Evolutionary conservation across 352 stramenopile genomes (phyloP).

Genomic region (Phytophthora cryptogea): DNA sequence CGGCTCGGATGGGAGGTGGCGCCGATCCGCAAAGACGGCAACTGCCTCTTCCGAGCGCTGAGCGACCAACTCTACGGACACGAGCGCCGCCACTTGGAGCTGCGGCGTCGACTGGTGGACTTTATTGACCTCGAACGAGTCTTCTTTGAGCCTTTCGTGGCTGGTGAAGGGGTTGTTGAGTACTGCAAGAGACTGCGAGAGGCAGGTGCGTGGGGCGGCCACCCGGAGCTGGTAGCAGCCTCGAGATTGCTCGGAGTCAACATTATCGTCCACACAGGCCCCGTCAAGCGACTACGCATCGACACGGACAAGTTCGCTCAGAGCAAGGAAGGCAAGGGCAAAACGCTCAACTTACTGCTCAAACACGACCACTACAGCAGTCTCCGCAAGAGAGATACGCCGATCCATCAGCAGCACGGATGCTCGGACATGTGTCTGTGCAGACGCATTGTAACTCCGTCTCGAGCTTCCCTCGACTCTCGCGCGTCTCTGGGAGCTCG

Average conservation of each 20-base stretch:
- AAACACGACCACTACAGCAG: conserved; percentile 61
- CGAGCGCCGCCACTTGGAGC: conserved; percentile 46
- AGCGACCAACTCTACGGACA: conserved; percentile 65
- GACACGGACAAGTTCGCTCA: conserved; percentile 39
- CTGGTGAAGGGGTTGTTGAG: conserved; percentile 32
- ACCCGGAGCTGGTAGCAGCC: conserved; percentile 61
- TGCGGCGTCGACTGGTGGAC: conserved; percentile 54
- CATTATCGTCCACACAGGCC: conserved; percentile 67
- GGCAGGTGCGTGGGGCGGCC: conserved; percentile 64
- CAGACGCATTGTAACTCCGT: conserved; percentile 29
- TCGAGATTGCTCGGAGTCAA: conserved; percentile 55
- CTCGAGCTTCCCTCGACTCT: conserved; percentile 32
- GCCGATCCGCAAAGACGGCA: conserved; percentile 50
- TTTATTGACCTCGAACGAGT: conserved; percentile 52
- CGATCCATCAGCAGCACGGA: conserved; percentile 31
- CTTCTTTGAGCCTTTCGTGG: conserved; percentile 55
- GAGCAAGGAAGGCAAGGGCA: conserved; percentile 36
- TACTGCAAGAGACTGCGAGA: conserved; percentile 62
- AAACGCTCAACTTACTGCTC: conserved; percentile 50
- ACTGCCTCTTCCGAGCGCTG: conserved; percentile 65
- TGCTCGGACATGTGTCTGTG: conserved; percentile 38
- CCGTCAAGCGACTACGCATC: conserved; percentile 53
- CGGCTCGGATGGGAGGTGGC: conserved; percentile 45
- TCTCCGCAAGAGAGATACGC: conserved; percentile 36
- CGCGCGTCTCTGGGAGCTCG: conserved; percentile 20